These are phyloP conservation scores for Bromus sterilis DNA, from an alignment of 176 grass and related monocot genomes.

Conservation along the genomic window DNA sequence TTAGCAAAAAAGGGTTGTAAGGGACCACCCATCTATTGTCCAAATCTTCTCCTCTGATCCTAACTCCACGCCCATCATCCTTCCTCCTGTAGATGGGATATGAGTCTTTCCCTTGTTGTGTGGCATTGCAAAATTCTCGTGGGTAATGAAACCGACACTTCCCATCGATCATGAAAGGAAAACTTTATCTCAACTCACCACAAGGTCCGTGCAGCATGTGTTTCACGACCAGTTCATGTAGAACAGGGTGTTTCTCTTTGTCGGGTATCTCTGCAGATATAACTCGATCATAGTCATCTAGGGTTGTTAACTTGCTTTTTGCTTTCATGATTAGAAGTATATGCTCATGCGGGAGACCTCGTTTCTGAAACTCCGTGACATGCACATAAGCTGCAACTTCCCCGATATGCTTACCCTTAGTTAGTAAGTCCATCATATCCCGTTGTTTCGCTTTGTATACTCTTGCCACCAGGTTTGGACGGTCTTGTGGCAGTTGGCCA, in stretches of 20 bases:
- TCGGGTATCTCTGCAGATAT: constrained; percentile 5
- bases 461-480: too few species aligned
- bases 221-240: background rate
- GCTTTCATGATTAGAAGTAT: background rate
- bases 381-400: too few species aligned
- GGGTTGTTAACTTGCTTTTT: background rate
- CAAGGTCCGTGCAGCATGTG: background rate
- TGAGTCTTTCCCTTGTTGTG: background rate
- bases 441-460: too few species aligned
- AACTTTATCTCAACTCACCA: background rate
- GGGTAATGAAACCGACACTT: background rate
- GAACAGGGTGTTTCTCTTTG: background rate
- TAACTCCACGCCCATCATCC: too few species aligned
- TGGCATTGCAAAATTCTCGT: background rate
- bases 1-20: too few species aligned
- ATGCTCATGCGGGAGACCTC: too few species aligned
- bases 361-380: too few species aligned
- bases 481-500: too few species aligned
- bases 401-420: too few species aligned
- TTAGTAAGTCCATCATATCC: too few species aligned
- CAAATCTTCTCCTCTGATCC: too few species aligned
- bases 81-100: background rate
- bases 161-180: background rate
- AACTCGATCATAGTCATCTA: background rate
- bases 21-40: too few species aligned